Percentiles rank a stretch among this genome's conserved stretches.
Evolutionary conservation across 192 early-diverging fungal genomes (phyloP).

Genomic region (Obelidium mucronatum): DNA sequence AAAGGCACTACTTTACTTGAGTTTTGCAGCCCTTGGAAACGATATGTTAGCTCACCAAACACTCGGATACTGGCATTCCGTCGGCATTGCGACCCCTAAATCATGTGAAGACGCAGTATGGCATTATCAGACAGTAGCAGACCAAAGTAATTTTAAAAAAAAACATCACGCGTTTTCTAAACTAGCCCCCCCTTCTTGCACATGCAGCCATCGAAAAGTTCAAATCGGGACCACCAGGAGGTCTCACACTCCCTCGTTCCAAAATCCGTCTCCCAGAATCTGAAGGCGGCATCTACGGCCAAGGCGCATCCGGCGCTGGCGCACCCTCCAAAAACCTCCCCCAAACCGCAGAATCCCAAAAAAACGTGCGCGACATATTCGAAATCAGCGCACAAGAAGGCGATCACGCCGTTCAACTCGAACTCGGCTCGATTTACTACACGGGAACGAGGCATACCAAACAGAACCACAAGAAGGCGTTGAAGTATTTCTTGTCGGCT

Average conservation of each 20-base stretch:
- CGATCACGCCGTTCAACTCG: constrained; percentile 59
- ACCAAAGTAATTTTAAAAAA: no score
- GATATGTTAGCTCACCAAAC: constrained; percentile 80
- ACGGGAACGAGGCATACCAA: constrained; percentile 63
- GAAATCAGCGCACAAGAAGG: constrained; percentile 71
- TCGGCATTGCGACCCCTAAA: constrained; percentile 81
- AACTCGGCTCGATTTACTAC: constrained; percentile 85
- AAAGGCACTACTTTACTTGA: constrained; percentile 74
- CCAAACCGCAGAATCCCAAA: constrained; percentile 11
- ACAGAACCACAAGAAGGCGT: constrained; percentile 68
- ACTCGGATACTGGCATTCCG: constrained; percentile 81
- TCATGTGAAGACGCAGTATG: constrained; percentile 78
- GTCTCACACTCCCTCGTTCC: constrained; percentile 70
- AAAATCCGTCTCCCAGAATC: constrained; percentile 77
- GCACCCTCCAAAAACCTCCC: constrained; percentile 56
- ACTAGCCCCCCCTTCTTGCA: constrained; percentile 25
- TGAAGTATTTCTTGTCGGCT: constrained; percentile 61
- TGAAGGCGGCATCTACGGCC: constrained; percentile 86
- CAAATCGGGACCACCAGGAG: constrained; percentile 80
- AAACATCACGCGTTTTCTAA: neutral
- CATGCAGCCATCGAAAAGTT: constrained; percentile 69
- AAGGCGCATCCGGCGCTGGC: constrained; percentile 68
- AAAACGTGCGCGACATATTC: constrained; percentile 52
- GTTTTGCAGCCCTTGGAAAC: constrained; percentile 81
- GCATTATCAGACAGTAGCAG: constrained; percentile 84